Conservation (phyloP, 371 early-diverging fungal species). For the Haplosporangium sp. region DNA sequence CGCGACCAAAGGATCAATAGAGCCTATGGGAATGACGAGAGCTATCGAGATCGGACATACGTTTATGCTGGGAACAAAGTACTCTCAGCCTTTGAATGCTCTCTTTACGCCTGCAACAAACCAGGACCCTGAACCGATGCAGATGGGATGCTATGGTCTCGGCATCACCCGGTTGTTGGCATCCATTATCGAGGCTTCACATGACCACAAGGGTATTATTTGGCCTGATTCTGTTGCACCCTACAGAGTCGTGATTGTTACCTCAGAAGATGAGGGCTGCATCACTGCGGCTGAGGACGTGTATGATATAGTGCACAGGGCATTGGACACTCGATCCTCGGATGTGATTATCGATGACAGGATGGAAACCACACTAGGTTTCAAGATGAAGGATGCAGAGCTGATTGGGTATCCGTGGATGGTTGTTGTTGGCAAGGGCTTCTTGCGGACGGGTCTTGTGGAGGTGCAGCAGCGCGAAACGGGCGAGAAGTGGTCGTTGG, state of each 20-base stretch:
- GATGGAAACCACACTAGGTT: slow-evolving; percentile 65
- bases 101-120: slow-evolving; percentile 55
- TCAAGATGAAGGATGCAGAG: slow-evolving; percentile 80
- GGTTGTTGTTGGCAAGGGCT: slow-evolving; percentile 73
- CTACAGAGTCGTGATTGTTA: slow-evolving; percentile 68
- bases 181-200: slow-evolving; percentile 78
- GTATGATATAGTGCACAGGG: slow-evolving; percentile 57
- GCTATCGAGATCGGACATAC: slow-evolving; percentile 94
- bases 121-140: slow-evolving; percentile 60
- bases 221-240: slow-evolving; percentile 88
- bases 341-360: slow-evolving; percentile 74
- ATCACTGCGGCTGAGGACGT: slow-evolving; percentile 56
- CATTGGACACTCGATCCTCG: slow-evolving; percentile 34
- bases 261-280: slow-evolving; percentile 61
- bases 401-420: slow-evolving; percentile 80
- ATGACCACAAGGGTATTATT: slow-evolving; percentile 74
- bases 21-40: slow-evolving; percentile 59
- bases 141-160: slow-evolving; percentile 95
- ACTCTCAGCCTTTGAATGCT: slow-evolving; percentile 78
- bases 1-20: slow-evolving; percentile 13
- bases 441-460: slow-evolving; percentile 60
- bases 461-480: slow-evolving; percentile 72
- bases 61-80: slow-evolving; percentile 90
- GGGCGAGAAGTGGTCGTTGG: slow-evolving; percentile 53
- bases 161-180: slow-evolving; percentile 86